phyloP scores from a whole-genome alignment of 2,329 filamentous ascomycete genomes.

The Fusarium sp. region DNA sequence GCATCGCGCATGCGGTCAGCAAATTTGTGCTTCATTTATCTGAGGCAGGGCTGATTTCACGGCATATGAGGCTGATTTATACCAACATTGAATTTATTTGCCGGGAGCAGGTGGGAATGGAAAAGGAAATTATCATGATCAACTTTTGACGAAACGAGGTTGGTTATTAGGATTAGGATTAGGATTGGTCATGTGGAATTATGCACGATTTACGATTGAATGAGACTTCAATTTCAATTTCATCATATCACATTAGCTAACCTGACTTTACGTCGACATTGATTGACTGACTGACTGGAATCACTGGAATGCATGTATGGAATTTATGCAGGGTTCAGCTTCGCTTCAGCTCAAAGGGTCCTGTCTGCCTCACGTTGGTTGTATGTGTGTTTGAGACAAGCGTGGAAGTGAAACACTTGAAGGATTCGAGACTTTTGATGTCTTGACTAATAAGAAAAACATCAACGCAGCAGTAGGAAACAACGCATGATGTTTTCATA shows the following conservation, averaged over 20 bases:
- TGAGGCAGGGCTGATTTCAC: conserved; percentile 21
- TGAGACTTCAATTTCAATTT: conserved; percentile 7
- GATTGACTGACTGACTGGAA: background rate
- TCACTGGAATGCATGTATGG: background rate
- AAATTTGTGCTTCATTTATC: conserved; percentile 27
- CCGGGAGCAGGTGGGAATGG: conserved; percentile 1
- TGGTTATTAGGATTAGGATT: background rate
- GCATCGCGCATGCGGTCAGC: conserved; percentile 13
- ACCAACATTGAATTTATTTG: conserved; percentile 12
- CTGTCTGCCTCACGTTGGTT: conserved; percentile 7
- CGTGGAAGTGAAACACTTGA: conserved; percentile 23
- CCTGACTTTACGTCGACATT: background rate
- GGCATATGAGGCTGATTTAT: conserved; percentile 7
- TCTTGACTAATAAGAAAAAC: conserved; percentile 10
- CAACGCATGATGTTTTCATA: conserved; percentile 7
- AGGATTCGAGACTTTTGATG: conserved; percentile 5
- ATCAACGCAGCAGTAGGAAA: background rate
- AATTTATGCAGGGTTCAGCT: conserved; percentile 3
- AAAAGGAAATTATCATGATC: conserved; percentile 12
- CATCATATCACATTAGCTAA: background rate
- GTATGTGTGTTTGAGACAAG: conserved; percentile 23
- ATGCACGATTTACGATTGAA: conserved; percentile 31
- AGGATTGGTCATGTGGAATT: background rate
- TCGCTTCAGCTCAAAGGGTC: background rate
- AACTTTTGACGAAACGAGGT: background rate